Conservation (phyloP, 2,329 filamentous ascomycete genomes). For the Aspergillus luchuensis region DNA sequence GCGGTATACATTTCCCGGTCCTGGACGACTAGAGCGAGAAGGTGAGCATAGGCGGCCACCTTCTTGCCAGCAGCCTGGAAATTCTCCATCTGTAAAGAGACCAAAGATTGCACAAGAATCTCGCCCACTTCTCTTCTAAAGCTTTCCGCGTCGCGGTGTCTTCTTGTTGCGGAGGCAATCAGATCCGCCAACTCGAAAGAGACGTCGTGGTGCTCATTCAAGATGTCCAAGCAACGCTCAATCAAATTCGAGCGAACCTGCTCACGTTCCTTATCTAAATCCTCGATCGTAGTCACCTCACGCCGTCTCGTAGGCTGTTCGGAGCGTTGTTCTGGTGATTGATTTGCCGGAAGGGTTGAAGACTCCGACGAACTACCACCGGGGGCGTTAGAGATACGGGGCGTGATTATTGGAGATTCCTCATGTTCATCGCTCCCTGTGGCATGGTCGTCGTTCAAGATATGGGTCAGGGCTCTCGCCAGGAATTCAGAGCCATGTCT, state of each 20-base stretch:
- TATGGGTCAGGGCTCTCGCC: conserved; percentile 47
- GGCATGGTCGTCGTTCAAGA: conserved; percentile 38
- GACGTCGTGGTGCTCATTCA: conserved; percentile 82
- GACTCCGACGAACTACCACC: conserved; percentile 25
- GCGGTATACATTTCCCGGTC: conserved; percentile 77
- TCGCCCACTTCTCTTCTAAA: conserved; percentile 74
- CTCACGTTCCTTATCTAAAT: conserved; percentile 73
- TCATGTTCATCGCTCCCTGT: conserved; percentile 27
- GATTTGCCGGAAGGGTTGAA: conserved; percentile 22
- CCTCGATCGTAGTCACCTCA: conserved; percentile 64
- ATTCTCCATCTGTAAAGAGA: conserved; percentile 64
- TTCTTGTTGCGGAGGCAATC: conserved; percentile 70
- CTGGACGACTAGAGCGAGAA: conserved; percentile 84
- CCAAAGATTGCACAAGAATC: conserved; percentile 80
- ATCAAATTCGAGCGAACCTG: conserved; percentile 77
- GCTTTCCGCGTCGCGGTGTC: conserved; percentile 60
- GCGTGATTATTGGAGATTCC: conserved; percentile 26
- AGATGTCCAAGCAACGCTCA: conserved; percentile 85
- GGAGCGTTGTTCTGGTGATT: conserved; percentile 23
- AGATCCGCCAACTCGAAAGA: conserved; percentile 91
- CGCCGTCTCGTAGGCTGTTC: conserved; percentile 33
- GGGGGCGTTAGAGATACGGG: conserved; percentile 16
- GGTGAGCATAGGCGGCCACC: conserved; percentile 87
- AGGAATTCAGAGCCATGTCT: conserved; percentile 40
- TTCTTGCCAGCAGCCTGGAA: conserved; percentile 63